Base-by-base conservation (phyloP, 1,284 basidiomycete species). In the Trichosporon faecale region DNA sequence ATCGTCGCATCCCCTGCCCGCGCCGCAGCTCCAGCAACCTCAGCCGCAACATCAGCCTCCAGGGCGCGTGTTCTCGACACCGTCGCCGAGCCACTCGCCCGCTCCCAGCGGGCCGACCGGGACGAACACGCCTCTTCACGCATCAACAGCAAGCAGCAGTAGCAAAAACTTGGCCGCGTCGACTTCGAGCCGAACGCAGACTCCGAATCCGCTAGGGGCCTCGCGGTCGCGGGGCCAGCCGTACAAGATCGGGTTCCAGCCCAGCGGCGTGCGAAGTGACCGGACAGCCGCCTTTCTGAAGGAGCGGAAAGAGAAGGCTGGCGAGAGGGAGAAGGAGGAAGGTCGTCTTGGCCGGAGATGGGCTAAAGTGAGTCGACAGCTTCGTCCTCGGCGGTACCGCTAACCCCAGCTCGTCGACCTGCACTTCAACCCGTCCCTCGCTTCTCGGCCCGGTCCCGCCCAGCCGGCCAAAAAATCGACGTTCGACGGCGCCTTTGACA, bases 191-290 rank as follows among this genome's bases (percentile, higher is more conserved):
- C 21, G 64, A 12, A 65, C 25, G 5, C 25, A 31, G 27, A 65
- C 40, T 11, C 40, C 63, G 6, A 37, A 21, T 14, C 63, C 37
- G 49, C 29, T 29, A 27, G 29, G 23, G 23, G 52, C 52, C 27
- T n/a, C 49, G 12, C 52, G 67, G 9, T 55, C 67, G 9, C 27
- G 67, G 7, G 78, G 78, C 1, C 80, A 78, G 75, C 90, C 89
- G 1, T 93, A 93, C 79, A 88, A 90, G 64, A 88, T 91, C 8
- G 91, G 91, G 0, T 93, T 93, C 79, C 92, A 94, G 79, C 92
- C 92, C 1, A 89, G 88, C 73, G 91, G 91, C 9, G 88, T 91
- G 8, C 88, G 86, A 74, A 79, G 89, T 25, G 89, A 87, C 8
- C 88, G 90, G 27, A 94, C 93, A 1, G 91, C 91, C 69, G 91